Evolutionary conservation across 2,329 filamentous ascomycete genomes (phyloP).

Genomic region (Simplicillium aogashimaense): DNA sequence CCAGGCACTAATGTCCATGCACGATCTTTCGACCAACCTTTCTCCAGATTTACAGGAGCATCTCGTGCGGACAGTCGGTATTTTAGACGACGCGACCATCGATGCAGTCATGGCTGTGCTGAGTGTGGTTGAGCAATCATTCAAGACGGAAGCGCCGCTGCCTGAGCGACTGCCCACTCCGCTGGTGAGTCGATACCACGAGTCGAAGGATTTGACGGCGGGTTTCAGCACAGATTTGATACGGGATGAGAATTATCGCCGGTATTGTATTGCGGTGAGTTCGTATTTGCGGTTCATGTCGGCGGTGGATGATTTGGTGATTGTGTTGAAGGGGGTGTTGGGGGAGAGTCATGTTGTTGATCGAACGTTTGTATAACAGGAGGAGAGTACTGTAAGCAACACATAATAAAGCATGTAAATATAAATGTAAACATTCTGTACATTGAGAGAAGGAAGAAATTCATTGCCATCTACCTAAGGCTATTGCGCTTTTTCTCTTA

Average conservation of each 20-base stretch:
- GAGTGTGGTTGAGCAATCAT: conserved; percentile 30
- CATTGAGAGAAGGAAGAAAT: too few relatives aligned
- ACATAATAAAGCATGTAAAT: too few relatives aligned
- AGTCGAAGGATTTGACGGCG: conserved; percentile 13
- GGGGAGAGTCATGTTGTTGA: conserved; percentile 24
- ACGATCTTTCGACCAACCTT: conserved; percentile 22
- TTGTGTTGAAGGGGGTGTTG: conserved; percentile 29
- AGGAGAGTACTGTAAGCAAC: too few relatives aligned
- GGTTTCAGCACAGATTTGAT: conserved; percentile 22
- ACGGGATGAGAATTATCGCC: conserved; percentile 29
- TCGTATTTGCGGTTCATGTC: conserved; percentile 32
- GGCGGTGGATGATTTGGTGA: conserved; percentile 32
- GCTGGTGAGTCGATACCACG: conserved; percentile 23
- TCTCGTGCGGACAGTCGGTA: conserved; percentile 23
- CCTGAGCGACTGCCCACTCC: conserved; percentile 37
- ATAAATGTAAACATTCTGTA: too few relatives aligned
- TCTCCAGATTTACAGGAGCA: conserved; percentile 27
- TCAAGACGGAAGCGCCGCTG: conserved; percentile 35
- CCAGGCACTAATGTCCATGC: conserved; percentile 18
- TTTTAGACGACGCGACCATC: conserved; percentile 31
- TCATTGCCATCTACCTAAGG: too few relatives aligned
- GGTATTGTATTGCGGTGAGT: conserved; percentile 34
- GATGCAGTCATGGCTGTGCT: conserved; percentile 41
- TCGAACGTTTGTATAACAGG: too few relatives aligned
- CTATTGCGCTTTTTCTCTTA: too few relatives aligned